Evolutionary conservation across 257 asterid species (phyloP), one percentile per base, ranked within the genome.

Genomic region (Solanum neorickii): DNA sequence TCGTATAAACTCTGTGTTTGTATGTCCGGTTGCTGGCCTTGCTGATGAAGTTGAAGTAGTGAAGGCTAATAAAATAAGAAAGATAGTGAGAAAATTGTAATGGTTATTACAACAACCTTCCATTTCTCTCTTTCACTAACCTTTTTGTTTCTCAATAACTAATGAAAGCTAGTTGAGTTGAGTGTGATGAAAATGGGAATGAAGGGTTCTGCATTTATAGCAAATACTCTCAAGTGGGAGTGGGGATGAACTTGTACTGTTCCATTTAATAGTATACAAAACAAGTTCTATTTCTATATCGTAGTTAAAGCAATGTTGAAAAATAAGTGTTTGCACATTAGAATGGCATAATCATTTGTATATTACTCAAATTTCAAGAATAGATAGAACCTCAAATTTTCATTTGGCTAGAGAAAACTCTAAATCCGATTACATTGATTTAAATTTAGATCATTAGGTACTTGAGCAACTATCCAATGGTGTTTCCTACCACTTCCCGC

Each of bases 1-100:
- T 66, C 90, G 92, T 88, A 95, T 91, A 91, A 89, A 95, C n/a
- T 87, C 89, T 27, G 92, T 90, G 92, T 87, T 87, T 49, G 90
- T 66, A 8, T 69, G 44, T 66, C 89, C 83, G 74, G 89, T 20
- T 16, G 80, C 77, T 41, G 86, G 77, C 47, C 91, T 86, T 76
- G 91, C 90, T 9, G 90, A 82, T 31, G 86, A 39, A 44, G 82
- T 85, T 21, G 87, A 62, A 69, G 88, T 65, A 76, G 47, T 39
- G 3, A 87, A 87, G 4, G 88, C 49, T 29, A 88, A 23, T 13
- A 91, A 12, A 72, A 89, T 42, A 49, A 49, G 60, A 49, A 10
- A 92, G 65, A 74, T 91, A 0, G 60, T 49, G 60, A 49, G 1
- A 49, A 49, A 49, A 21, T 49, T 47, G 8, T 47, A 14, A 47